Base-by-base conservation (phyloP, 2,329 filamentous ascomycete species). In the Talaromyces islandicus region DNA sequence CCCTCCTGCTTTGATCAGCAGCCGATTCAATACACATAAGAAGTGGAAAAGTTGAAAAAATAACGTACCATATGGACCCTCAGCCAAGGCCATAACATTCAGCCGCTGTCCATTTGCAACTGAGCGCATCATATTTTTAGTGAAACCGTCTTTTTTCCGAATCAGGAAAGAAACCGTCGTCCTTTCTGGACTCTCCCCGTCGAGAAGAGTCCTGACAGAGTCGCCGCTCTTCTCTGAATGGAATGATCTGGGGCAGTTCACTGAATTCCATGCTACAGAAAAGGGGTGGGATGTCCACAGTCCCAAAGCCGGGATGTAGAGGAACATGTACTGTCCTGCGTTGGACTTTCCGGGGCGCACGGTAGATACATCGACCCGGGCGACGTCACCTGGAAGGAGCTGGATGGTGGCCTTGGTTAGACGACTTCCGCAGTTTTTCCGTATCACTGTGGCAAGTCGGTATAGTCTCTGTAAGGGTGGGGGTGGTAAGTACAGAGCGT, bases 101-200 rank as follows among this genome's bases (percentile, higher is more conserved):
- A 78, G 32, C 79, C 79, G 46, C 76, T 77, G 24, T 73, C 71
- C 19, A 79, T 78, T 19, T 77, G 74, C 27, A 75, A 71, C 60
- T 80, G 84, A 66, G 88, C 78, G 78, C 84, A 93, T 2, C 51
- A 96, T 84, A 66, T 85, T 85, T 66, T 89, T 85, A 3, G 92
- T 96, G 76, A 95, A 87, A 35, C 91, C 91, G 0, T 87, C 90
- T 61, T 92, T 88, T 14, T 90, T 89, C 62, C 89, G 88, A 67
- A 95, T 87, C 68, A 96, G 81, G 68, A 95, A 90, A 0, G 88
- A 90, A 63, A 95, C 85, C 25, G 78, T 81, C 1, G 79, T 79
- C 65, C 78, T 78, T 32, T 60, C 83, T 80, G 64, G 78, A 73
- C 59, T 74, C 72, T 67, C 68, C 7, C 60, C 60, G 24, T 52